Evolutionary conservation across 169 alveolate genomes (phyloP).

Genomic region (Plasmodium adleri): DNA sequence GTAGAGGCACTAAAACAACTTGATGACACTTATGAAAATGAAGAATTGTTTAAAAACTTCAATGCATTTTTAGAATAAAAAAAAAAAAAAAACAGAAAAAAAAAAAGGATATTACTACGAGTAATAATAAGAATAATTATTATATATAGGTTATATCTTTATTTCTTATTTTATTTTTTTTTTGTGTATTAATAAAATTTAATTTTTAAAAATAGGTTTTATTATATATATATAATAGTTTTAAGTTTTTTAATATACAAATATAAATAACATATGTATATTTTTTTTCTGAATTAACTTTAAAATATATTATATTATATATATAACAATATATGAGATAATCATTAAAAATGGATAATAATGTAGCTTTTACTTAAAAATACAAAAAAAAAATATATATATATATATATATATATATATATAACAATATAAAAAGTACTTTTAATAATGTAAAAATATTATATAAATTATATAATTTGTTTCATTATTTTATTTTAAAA

Average conservation of each 20-base stretch:
- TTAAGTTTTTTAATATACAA: too few relatives aligned
- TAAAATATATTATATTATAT: too few relatives aligned
- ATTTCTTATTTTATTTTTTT: too few relatives aligned
- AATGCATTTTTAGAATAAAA: constrained; percentile 39
- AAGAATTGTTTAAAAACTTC: constrained; percentile 45
- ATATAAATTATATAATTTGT: neutral
- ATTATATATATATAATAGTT: too few relatives aligned
- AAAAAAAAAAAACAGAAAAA: neutral
- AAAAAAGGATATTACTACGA: neutral
- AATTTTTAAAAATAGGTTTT: too few relatives aligned
- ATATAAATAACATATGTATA: too few relatives aligned
- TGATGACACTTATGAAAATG: constrained; percentile 34
- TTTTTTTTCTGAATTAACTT: too few relatives aligned
- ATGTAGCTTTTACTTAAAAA: neutral
- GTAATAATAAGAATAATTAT: neutral
- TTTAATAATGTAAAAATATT: too few relatives aligned
- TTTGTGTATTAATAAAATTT: too few relatives aligned
- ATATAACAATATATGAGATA: too few relatives aligned
- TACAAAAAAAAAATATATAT: constrained; percentile 2
- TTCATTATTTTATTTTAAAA: constrained; percentile 71
- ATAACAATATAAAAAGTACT: neutral
- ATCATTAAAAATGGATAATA: too few relatives aligned
- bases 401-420: constrained; percentile 12
- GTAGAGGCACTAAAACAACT: constrained; percentile 27
- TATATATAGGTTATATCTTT: too few relatives aligned